These are phyloP conservation scores for Solanum boliviense DNA, from an alignment of 257 asterid genomes.

Conservation along the genomic window DNA sequence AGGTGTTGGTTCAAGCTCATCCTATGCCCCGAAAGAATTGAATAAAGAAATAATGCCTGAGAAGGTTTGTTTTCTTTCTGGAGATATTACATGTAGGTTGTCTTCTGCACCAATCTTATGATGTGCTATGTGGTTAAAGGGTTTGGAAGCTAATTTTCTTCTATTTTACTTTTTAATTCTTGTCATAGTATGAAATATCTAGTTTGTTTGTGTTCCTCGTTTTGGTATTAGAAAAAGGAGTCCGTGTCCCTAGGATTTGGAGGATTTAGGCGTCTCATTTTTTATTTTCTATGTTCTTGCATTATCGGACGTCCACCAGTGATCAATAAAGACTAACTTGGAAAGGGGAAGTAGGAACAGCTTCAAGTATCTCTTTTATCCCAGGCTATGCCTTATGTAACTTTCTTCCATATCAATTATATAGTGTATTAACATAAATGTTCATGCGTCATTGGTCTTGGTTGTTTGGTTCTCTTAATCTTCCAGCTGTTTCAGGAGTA, in stretches of 20 bases:
- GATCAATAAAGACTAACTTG: not conserved
- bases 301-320: not conserved
- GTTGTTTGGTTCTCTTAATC: not conserved
- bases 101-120: not conserved
- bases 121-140: not conserved
- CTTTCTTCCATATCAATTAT: not conserved
- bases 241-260: not conserved
- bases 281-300: not conserved
- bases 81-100: not conserved
- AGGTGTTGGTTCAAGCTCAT: slow-evolving; percentile 87
- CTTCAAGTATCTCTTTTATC: not conserved
- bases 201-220: not conserved
- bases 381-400: not conserved
- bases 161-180: not conserved
- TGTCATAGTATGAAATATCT: not conserved
- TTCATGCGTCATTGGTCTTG: not conserved
- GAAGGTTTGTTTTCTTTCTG: slow-evolving; percentile 40
- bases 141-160: not conserved
- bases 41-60: slow-evolving; percentile 83
- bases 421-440: not conserved
- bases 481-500: not conserved
- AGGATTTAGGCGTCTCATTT: not conserved
- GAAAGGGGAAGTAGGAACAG: not conserved
- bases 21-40: slow-evolving; percentile 76
- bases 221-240: not conserved